Evolutionary conservation across 2,329 filamentous ascomycete genomes (phyloP).

Genomic region (Claviceps humidiphila): DNA sequence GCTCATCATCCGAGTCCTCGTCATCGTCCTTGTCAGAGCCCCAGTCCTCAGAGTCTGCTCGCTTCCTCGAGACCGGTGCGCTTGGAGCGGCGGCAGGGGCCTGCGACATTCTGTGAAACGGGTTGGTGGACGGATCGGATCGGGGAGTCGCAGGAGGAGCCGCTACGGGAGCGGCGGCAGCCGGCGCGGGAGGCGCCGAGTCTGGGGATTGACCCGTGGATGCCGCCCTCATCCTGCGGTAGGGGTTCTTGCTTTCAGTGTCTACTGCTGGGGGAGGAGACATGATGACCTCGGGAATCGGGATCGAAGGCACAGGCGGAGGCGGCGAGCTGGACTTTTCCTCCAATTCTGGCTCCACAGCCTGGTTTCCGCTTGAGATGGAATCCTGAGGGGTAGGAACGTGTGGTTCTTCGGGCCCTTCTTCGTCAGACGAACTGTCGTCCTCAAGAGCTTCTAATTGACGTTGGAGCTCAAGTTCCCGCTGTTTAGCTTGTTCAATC

Average conservation of each 20-base stretch:
- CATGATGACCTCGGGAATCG: constrained; percentile 36
- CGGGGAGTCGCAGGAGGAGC: constrained; percentile 21
- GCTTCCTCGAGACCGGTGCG: constrained; percentile 38
- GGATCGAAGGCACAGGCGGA: constrained; percentile 9
- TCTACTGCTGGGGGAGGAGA: constrained; percentile 37
- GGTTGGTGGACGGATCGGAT: constrained; percentile 70
- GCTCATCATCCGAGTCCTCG: constrained; percentile 65
- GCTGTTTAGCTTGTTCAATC: constrained; percentile 79
- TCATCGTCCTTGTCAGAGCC: constrained; percentile 56
- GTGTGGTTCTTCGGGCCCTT: constrained; percentile 51
- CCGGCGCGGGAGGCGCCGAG: constrained; percentile 18
- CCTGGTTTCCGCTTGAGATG: constrained; percentile 37
- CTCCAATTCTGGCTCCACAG: constrained; percentile 41
- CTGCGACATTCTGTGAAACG: constrained; percentile 78
- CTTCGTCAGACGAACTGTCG: constrained; percentile 65
- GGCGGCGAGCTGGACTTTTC: constrained; percentile 38
- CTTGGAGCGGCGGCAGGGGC: constrained; percentile 36
- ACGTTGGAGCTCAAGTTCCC: constrained; percentile 76
- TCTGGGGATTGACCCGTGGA: constrained; percentile 32
- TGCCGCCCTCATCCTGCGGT: constrained; percentile 79
- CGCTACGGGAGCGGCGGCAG: constrained; percentile 20
- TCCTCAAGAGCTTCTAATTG: constrained; percentile 68
- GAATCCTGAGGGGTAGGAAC: constrained; percentile 43
- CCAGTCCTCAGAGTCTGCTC: constrained; percentile 59
- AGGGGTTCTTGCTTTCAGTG: constrained; percentile 83